Evolutionary conservation across 129 eudicot genomes (phyloP), one percentile per base, ranked within the genome.

Genomic region (Lactuca sativa): DNA sequence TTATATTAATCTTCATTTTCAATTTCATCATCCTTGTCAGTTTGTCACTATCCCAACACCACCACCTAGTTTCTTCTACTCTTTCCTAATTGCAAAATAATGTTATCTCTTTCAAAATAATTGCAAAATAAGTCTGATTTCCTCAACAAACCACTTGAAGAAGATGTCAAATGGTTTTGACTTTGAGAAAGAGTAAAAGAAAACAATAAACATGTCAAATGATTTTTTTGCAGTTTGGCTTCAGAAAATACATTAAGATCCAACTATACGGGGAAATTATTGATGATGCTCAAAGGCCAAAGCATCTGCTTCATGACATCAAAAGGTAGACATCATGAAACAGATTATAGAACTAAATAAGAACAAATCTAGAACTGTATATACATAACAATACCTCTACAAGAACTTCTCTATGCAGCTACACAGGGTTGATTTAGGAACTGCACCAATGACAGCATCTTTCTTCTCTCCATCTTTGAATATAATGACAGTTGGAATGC

Each of bases 371-470:
- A 58, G 71, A 54, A 57, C 37, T 52, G 43, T 30, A 38, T 41
- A 43, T 61, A 64, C 52, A 70, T 38, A 47, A 57, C 16, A 64
- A 56, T 73, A 59, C 69, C 36, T 79, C 79, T 82, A 92, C 74
- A 80, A 64, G 89, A 84, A 88, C 74, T 86, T 91, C 25, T 88
- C 97, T 62, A 91, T 86, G 89, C 54, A 65, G 83, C 81, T 82
- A 58, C 55, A 70, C 16, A 91, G 77, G 21, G 93, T 88, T 33
- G 93, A 66, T 67, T 79, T 89, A 8, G 98, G 98, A 68, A 92
- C 98, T 25, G 98, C 96, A 67, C 98, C 98, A 61, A 92, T 87
- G 7, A 92, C 85, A 7, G 98, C 92, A 40, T 92, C 98, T 80
- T 86, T 92, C 84, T 89, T 92, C 82, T 92, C 98, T 56, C 98